Conservation (phyloP, 2,329 filamentous ascomycete genomes). For the Venturia pyrina region DNA sequence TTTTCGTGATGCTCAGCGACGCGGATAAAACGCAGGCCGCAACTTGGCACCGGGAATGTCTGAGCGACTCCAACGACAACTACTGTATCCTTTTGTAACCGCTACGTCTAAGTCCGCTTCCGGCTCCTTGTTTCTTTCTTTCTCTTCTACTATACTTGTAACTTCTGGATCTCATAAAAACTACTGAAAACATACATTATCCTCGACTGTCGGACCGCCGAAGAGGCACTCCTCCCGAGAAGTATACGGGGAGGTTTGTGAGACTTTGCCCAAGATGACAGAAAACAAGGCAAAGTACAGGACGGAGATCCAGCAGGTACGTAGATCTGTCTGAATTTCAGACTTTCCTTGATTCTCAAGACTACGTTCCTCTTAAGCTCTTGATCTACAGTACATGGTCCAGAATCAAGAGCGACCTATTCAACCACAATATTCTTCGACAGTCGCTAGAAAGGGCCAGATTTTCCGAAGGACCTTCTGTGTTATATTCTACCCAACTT, state of each 20-base stretch:
- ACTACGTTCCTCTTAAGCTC: neutral
- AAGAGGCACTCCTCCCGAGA: neutral
- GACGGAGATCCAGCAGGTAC: conserved; percentile 95
- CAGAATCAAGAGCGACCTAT: neutral
- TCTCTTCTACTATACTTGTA: neutral
- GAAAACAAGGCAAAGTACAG: conserved; percentile 78
- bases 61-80: neutral
- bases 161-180: neutral
- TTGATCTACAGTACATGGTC: neutral
- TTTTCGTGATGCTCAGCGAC: neutral
- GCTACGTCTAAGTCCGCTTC: neutral
- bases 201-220: no score
- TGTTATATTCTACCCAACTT: neutral
- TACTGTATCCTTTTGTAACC: neutral
- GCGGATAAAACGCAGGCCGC: neutral
- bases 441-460: neutral
- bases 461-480: neutral
- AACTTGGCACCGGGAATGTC: neutral
- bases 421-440: neutral
- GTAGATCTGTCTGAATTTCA: conserved; percentile 24
- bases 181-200: neutral
- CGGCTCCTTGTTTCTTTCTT: neutral
- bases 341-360: conserved; percentile 15
- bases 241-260: neutral
- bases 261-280: conserved; percentile 19